Evolutionary conservation across 352 stramenopile genomes (phyloP), one percentile per base, ranked within the genome.

Genomic region (Peronospora belbahrii): DNA sequence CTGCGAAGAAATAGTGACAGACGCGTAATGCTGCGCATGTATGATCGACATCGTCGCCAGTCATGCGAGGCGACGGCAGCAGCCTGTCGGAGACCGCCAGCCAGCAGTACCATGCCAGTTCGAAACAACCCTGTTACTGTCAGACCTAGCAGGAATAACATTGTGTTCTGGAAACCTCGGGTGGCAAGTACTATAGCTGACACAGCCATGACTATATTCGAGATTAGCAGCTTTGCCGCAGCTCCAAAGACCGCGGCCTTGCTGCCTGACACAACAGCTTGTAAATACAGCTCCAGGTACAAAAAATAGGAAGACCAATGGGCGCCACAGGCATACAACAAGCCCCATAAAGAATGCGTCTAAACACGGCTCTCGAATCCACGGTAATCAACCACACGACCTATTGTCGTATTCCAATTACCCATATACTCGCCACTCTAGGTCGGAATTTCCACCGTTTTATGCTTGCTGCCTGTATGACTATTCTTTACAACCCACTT

Each of bases 261-360:
- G 42, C 76, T 64, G 10, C 76, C 79, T 0, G 67, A 74, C 22
- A 94, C 60, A 14, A 87, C 57, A 4, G 66, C 79, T 22, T 85
- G 77, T 15, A 85, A 7, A 48, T 83, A 89, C 2, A 94, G 64
- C 47, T 94, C 83, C 17, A 81, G 30, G 61, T 94, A 94, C 19
- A 28, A 93, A 52, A 32, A 88, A 69, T 4, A 77, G 3, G 52
- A 94, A 88, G 0, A 72, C 74, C 13, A 92, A 55, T 7, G 83
- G 83, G 42, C 88, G 83, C 74, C 80, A 90, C 19, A 88, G 53
- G 41, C 74, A 86, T 25, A 88, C 67, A 42, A 85, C 84, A 0
- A 87, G 54, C 0, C 69, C 61, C 8, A 94, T 63, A 40, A 91
- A 86, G 6, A 94, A 52, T 1, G 74, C 59, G 45, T 93, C 80